phyloP scores from a whole-genome alignment of 768 basidiomycete genomes.

The Phylloporus arenicola region DNA sequence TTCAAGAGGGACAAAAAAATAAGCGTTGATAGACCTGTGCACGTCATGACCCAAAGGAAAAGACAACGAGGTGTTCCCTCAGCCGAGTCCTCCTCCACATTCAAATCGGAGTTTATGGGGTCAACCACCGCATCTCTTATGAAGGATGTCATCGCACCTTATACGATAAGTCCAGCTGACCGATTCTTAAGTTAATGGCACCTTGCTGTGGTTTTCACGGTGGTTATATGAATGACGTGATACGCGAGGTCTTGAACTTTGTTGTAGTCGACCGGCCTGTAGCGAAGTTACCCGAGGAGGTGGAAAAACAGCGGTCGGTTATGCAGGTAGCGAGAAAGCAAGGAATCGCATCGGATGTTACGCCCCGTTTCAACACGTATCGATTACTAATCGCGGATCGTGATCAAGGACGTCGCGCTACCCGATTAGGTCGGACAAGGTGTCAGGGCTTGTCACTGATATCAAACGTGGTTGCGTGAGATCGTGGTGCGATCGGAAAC shows the following conservation, averaged over 20 bases:
- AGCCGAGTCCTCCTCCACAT: slow-evolving; percentile 7
- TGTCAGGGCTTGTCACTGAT: slow-evolving; percentile 1
- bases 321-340: slow-evolving; percentile 1
- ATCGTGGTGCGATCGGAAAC: slow-evolving; percentile 12
- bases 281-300: slow-evolving; percentile 10
- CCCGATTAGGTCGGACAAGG: slow-evolving; percentile 11
- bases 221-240: slow-evolving; percentile 27
- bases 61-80: slow-evolving; percentile 10
- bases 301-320: slow-evolving; percentile 10
- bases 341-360: slow-evolving; percentile 12
- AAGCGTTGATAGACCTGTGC: slow-evolving; percentile 2
- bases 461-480: slow-evolving; percentile 15
- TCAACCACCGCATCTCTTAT: slow-evolving; percentile 18
- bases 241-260: slow-evolving; percentile 23
- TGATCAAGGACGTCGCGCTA: slow-evolving; percentile 11
- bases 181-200: slow-evolving; percentile 9
- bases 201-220: slow-evolving; percentile 13
- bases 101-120: slow-evolving; percentile 17
- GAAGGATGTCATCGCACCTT: slow-evolving; percentile 14
- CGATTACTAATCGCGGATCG: slow-evolving; percentile 10
- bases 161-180: slow-evolving; percentile 19
- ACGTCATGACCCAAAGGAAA: slow-evolving; percentile 4
- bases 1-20: slow-evolving; percentile 1
- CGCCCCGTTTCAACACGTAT: slow-evolving; percentile 7
- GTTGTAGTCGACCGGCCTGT: slow-evolving; percentile 13